These are phyloP conservation scores for Parietaria judaica DNA, from an alignment of 306 rosid genomes.

Conservation along the genomic window DNA sequence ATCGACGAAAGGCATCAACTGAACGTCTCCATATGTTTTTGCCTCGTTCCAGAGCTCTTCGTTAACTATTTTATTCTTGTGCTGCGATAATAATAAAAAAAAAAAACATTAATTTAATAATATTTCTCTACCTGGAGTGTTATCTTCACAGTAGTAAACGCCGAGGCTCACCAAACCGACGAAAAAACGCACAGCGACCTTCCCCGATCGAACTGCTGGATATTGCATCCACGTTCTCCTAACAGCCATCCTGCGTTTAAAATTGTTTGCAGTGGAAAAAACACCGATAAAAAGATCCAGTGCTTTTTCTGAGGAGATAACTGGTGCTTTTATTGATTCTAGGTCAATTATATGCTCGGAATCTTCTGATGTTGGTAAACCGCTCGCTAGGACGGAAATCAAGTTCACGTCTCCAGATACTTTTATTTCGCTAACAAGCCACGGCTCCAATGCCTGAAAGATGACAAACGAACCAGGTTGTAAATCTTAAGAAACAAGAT, in stretches of 20 bases:
- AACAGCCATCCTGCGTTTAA: constrained; percentile 91
- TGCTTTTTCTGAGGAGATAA: constrained; percentile 37
- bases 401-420: constrained; percentile 80
- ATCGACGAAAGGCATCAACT: constrained; percentile 97
- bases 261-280: constrained; percentile 96
- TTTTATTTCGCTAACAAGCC: constrained; percentile 81
- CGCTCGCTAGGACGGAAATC: constrained; percentile 81
- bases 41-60: constrained; percentile 97
- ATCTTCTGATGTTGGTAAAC: constrained; percentile 95
- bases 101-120: constrained; percentile 21
- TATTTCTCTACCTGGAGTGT: neutral
- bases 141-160: neutral
- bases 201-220: constrained; percentile 55
- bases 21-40: constrained; percentile 80
- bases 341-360: constrained; percentile 75
- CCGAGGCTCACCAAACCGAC: constrained; percentile 88
- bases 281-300: constrained; percentile 85
- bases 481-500: constrained; percentile 18
- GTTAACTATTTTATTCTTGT: constrained; percentile 83
- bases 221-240: constrained; percentile 99
- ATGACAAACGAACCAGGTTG: constrained; percentile 28
- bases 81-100: constrained; percentile 69
- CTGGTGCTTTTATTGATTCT: constrained; percentile 57
- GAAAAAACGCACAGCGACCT: constrained; percentile 79
- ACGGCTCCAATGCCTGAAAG: constrained; percentile 89